Base-by-base conservation (phyloP, 2,329 filamentous ascomycete species). In the Microdochium nivale region DNA sequence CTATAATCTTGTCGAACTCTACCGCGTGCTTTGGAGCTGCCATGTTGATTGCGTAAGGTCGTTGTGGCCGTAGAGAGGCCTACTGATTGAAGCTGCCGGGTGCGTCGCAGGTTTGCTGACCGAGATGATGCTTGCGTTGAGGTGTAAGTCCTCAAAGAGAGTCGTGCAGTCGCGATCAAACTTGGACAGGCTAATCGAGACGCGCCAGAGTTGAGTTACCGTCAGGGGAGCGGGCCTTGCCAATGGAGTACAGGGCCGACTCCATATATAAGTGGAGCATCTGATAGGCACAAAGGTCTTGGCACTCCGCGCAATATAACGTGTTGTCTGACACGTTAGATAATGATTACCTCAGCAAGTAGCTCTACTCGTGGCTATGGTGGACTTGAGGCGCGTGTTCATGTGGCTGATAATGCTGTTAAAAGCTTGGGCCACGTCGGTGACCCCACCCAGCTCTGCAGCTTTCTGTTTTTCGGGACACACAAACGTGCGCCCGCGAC, bases 1-100 rank as follows among this genome's bases (percentile, higher is more conserved):
- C 64, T 61, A 81, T 79, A 56, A 80, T 76, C 65, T 76, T 77
- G 61, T 80, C 73, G 55, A 80, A 79, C 47, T 80, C 75, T 25
- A 67, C 65, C 37, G 74, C 75, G 47, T 68, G 62, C 54, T 74
- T 68, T 7, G 40, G 40, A 5, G 40, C 40, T 55, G 67, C 63
- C 72, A 75, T 76, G 54, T 40, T 65, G 56, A 50, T 24, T 25
- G 49, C 48, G 40, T 13, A 43, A n/a, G n/a, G n/a, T n/a, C n/a
- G n/a, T n/a, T n/a, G 24, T 35, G 44, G 46, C 19, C 50, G 16
- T 19, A 5, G 35, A 14, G 19, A 16, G 16, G 19, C 4, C n/a
- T n/a, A n/a, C n/a, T n/a, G n/a, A n/a, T 11, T 30, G 27, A 30
- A 11, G 27, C 27, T 30, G 5, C 5, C 11, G 27, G 11, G 5